Evolutionary conservation across 2,329 filamentous ascomycete genomes (phyloP), one percentile per base, ranked within the genome.

Genomic region (Coniella lustricola): DNA sequence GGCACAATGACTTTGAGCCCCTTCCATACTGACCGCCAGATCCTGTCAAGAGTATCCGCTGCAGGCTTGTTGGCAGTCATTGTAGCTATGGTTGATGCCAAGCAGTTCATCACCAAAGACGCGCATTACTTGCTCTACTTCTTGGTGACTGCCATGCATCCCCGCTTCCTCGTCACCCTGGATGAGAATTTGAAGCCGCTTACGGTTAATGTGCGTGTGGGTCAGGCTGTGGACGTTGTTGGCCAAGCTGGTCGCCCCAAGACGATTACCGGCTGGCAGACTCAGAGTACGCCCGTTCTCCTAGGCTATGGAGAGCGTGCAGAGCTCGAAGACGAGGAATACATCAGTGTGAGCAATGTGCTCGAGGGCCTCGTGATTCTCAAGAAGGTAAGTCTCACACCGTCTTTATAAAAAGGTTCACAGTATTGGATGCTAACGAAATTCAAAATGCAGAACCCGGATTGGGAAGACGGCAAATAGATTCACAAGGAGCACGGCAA

Each of bases 251-350:
- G 93, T 64, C 81, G 91, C 54, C 93, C 93, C 57, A 97, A 98
- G 84, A 98, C 93, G 2, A 98, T 98, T 61, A 98, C 93, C 9
- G 93, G 93, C 46, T 98, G 93, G 93, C 93, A 98, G 71, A 98
- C 93, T 56, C 93, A 98, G 75, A 96, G 88, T 72, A 98, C 93
- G n/a, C 93, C 93, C 1, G 93, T 98, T 40, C 74, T 98, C 51
- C 73, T 98, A 59, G 85, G 88, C n/a, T 85, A 95, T 62, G 93
- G 94, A 25, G 93, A 98, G 74, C 79, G 94, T 60, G 93, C 93
- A 9, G 93, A 98, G 74, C 74, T 98, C 44, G 93, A 98, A 68
- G 93, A 98, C 61, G 93, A 98, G 71, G 84, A 98, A 71, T 98
- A 97, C 66, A 84, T 97, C 56, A 88, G 86, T 67, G 72, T 98